Evolutionary conservation across 2,329 filamentous ascomycete species (phyloP).

Genomic region (Aureobasidium zeae): DNA sequence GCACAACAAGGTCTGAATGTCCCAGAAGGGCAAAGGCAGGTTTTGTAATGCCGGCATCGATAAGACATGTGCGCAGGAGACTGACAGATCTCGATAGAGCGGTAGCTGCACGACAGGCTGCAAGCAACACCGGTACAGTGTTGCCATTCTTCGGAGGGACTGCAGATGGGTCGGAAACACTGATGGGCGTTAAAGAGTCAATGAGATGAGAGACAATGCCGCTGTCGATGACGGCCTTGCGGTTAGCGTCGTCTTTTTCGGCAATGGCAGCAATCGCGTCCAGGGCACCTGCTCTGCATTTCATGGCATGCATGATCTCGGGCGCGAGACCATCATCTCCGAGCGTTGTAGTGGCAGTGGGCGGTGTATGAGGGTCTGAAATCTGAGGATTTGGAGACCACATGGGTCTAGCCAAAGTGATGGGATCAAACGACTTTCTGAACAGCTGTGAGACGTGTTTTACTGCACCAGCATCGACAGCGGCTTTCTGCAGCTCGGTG

Average conservation of each 20-base stretch:
- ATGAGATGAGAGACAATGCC: slow-evolving; percentile 75
- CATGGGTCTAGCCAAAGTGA: slow-evolving; percentile 41
- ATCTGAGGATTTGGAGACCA: slow-evolving; percentile 42
- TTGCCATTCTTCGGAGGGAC: slow-evolving; percentile 56
- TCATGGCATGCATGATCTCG: slow-evolving; percentile 59
- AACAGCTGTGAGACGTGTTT: slow-evolving; percentile 54
- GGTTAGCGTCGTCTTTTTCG: slow-evolving; percentile 71
- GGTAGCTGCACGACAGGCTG: slow-evolving; percentile 72
- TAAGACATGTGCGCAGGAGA: slow-evolving; percentile 73
- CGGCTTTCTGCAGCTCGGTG: slow-evolving; percentile 69
- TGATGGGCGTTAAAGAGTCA: slow-evolving; percentile 62
- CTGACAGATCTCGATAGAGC: slow-evolving; percentile 78
- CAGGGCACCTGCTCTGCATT: slow-evolving; percentile 64
- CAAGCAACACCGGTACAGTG: slow-evolving; percentile 66
- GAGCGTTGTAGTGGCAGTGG: slow-evolving; percentile 37
- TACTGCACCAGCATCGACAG: slow-evolving; percentile 60
- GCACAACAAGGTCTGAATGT: slow-evolving; percentile 66
- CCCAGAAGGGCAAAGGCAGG: slow-evolving; percentile 68
- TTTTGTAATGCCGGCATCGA: slow-evolving; percentile 72
- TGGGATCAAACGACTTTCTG: slow-evolving; percentile 56
- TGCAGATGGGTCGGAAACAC: background rate
- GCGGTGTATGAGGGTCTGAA: slow-evolving; percentile 18
- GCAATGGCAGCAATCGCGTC: slow-evolving; percentile 74
- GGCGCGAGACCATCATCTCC: slow-evolving; percentile 54
- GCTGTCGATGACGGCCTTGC: slow-evolving; percentile 72